phyloP scores from a whole-genome alignment of 352 stramenopile genomes.

The Globisporangium sylvaticum region DNA sequence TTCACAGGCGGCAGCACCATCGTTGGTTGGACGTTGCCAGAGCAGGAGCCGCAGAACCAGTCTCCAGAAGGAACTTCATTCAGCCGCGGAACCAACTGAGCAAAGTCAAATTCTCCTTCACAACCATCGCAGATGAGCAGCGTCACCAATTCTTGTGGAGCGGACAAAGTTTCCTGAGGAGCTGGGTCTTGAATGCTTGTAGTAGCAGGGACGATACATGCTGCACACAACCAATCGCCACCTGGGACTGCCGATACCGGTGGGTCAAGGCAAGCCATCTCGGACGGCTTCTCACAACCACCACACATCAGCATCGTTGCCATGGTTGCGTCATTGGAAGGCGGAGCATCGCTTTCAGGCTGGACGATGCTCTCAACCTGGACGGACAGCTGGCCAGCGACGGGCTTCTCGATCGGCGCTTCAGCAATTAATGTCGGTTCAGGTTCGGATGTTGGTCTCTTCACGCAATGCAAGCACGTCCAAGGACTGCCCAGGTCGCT shows the following conservation, averaged over 20 bases:
- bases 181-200: neutral
- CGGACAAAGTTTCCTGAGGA: neutral
- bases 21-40: too few species aligned
- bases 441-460: neutral
- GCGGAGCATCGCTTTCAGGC: neutral
- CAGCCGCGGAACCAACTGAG: slow-evolving; percentile 19
- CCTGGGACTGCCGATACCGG: slow-evolving; percentile 15
- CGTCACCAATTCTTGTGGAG: slow-evolving; percentile 15
- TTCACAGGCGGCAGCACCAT: neutral
- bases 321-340: neutral
- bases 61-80: slow-evolving; percentile 27
- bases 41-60: slow-evolving; percentile 29
- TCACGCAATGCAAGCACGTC: slow-evolving; percentile 6
- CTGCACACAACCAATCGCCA: slow-evolving; percentile 28
- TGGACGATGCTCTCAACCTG: neutral
- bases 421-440: neutral
- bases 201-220: neutral
- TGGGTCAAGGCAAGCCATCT: slow-evolving; percentile 10
- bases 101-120: slow-evolving; percentile 32
- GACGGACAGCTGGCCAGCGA: neutral
- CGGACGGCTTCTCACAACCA: slow-evolving; percentile 24
- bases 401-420: neutral
- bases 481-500: neutral
- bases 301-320: slow-evolving; percentile 21
- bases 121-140: slow-evolving; percentile 42